These are phyloP conservation scores for Phanerodontia chrysosporium DNA, from an alignment of 768 basidiomycete species.

Conservation along the genomic window DNA sequence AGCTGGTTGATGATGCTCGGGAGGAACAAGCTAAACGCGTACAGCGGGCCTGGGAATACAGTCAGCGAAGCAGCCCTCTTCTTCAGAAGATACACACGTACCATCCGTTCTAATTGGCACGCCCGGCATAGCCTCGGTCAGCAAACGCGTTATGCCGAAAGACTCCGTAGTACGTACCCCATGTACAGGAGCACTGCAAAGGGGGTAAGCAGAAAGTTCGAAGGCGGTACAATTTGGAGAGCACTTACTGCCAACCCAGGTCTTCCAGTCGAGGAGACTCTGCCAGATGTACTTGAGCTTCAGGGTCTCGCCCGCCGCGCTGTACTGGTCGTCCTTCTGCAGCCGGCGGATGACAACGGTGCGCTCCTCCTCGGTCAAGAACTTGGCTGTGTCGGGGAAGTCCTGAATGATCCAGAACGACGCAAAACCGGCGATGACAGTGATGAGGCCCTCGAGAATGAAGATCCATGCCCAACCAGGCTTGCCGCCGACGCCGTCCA, in stretches of 20 bases:
- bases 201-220: background rate
- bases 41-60: constrained; percentile 43
- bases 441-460: constrained; percentile 67
- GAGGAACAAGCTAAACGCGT: constrained; percentile 74
- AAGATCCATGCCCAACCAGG: constrained; percentile 72
- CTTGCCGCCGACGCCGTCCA: constrained; percentile 68
- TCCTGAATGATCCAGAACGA: constrained; percentile 81
- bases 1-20: constrained; percentile 69
- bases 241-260: constrained; percentile 45
- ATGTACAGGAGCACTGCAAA: constrained; percentile 16
- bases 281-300: constrained; percentile 52
- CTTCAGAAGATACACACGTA: constrained; percentile 56
- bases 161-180: background rate
- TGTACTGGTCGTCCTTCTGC: constrained; percentile 65
- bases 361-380: constrained; percentile 68
- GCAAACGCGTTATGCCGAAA: background rate
- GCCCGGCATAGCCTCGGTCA: background rate
- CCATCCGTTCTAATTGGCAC: background rate
- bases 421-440: constrained; percentile 56
- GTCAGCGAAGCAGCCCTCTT: constrained; percentile 33
- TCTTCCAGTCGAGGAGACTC: constrained; percentile 70
- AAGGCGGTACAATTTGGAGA: background rate
- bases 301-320: constrained; percentile 65
- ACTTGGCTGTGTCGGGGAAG: constrained; percentile 79
- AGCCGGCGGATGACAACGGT: constrained; percentile 62